phyloP scores from a whole-genome alignment of 306 rosid species.

The Sophora flavescens region DNA sequence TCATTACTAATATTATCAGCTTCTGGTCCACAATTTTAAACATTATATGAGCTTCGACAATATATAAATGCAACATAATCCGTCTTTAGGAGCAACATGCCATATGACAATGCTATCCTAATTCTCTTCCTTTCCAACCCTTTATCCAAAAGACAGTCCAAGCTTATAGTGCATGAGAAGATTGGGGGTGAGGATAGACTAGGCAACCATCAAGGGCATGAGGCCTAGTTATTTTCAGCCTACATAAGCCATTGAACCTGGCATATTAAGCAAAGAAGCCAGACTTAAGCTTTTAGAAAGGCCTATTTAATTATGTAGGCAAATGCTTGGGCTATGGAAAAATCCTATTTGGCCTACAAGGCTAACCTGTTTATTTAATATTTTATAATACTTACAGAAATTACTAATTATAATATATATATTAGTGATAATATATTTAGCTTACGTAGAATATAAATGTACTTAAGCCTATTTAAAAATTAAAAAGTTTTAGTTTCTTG shows the following conservation, averaged over 20 bases:
- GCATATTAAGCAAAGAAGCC: not conserved
- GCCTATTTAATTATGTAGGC: not conserved
- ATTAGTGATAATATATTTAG: not conserved
- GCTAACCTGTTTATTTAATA: not conserved
- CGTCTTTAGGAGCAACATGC: not conserved
- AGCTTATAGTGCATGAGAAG: not conserved
- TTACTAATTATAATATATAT: too few species aligned
- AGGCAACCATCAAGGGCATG: not conserved
- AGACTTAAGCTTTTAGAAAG: not conserved
- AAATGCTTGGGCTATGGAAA: not conserved
- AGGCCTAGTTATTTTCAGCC: not conserved
- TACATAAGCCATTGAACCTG: not conserved
- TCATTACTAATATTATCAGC: conserved; percentile 1
- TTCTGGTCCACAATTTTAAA: conserved; percentile 21
- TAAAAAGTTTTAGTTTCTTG: not conserved
- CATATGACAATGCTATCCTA: conserved; percentile 32
- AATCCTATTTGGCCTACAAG: not conserved
- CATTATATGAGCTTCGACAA: conserved; percentile 8
- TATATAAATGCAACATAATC: conserved; percentile 27
- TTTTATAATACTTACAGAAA: not conserved
- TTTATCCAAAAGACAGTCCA: conserved; percentile 11
- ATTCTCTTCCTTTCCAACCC: not conserved
- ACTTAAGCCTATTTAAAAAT: not conserved
- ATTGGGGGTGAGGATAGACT: not conserved
- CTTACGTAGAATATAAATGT: not conserved